Conservation (phyloP, 1,284 basidiomycete genomes). For the Laetiporus sulphureus region DNA sequence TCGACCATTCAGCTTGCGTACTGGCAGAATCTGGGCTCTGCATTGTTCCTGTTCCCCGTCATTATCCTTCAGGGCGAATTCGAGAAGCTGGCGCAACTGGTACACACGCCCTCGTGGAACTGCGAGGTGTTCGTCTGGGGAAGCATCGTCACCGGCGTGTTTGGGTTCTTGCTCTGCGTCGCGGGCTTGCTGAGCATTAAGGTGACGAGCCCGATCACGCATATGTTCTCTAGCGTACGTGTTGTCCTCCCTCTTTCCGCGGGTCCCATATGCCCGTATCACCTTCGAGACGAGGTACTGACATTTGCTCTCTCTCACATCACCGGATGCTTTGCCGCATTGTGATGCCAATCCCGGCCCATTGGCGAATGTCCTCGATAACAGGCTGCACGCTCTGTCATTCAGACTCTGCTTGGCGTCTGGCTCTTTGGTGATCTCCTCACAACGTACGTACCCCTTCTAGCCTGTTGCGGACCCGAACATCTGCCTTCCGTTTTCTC, state of each 20-base stretch:
- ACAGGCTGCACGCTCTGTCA: slow-evolving; percentile 64
- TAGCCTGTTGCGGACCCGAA: not conserved
- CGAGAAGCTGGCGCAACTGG: slow-evolving; percentile 31
- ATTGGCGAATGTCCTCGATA: not conserved
- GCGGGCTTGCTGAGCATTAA: slow-evolving; percentile 68
- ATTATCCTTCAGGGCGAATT: slow-evolving; percentile 52
- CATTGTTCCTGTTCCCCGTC: slow-evolving; percentile 54
- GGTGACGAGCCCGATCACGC: slow-evolving; percentile 65
- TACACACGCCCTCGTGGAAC: slow-evolving; percentile 38
- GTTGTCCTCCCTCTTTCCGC: slow-evolving; percentile 4
- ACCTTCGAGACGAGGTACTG: not conserved
- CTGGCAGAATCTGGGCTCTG: slow-evolving; percentile 70
- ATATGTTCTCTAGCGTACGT: slow-evolving; percentile 71
- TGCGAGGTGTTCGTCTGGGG: slow-evolving; percentile 54
- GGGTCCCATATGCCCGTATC: slow-evolving; percentile 1
- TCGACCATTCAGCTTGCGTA: slow-evolving; percentile 68
- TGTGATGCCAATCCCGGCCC: too few relatives aligned
- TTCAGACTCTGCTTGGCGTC: slow-evolving; percentile 68
- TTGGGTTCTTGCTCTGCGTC: slow-evolving; percentile 67
- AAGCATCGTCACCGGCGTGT: slow-evolving; percentile 58
- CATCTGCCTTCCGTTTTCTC: too few relatives aligned
- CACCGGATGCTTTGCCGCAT: too few relatives aligned
- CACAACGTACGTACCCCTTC: slow-evolving; percentile 43
- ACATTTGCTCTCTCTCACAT: not conserved
- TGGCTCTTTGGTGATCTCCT: slow-evolving; percentile 61